phyloP scores from a whole-genome alignment of 2,329 filamentous ascomycete genomes.

The Zymoseptoria tritici region DNA sequence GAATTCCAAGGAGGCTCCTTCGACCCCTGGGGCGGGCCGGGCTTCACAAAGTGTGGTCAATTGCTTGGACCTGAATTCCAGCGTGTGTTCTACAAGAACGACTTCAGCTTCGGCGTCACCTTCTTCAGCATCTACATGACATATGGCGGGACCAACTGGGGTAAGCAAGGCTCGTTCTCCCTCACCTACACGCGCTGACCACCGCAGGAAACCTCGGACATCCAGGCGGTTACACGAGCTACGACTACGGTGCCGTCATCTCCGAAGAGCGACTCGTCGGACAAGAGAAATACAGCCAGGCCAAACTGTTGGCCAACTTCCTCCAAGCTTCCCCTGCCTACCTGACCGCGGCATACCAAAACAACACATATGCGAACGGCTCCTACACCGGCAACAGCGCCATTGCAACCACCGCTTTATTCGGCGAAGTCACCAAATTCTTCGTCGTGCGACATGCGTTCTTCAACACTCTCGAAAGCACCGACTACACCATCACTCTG shows the following conservation, averaged over 20 bases:
- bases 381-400: conserved; percentile 46
- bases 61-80: conserved; percentile 68
- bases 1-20: conserved; percentile 51
- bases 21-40: conserved; percentile 66
- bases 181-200: background rate
- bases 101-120: conserved; percentile 44
- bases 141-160: conserved; percentile 78
- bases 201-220: conserved; percentile 57
- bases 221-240: conserved; percentile 51
- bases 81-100: conserved; percentile 65
- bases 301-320: conserved; percentile 71
- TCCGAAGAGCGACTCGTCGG: conserved; percentile 60
- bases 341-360: conserved; percentile 51
- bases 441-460: conserved; percentile 58
- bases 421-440: conserved; percentile 50
- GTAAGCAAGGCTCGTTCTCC: background rate
- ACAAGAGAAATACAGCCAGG: conserved; percentile 71
- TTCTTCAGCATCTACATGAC: conserved; percentile 73
- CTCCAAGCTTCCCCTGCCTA: conserved; percentile 65
- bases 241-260: conserved; percentile 58
- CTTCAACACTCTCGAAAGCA: conserved; percentile 52
- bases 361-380: conserved; percentile 39
- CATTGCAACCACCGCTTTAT: conserved; percentile 56
- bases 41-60: conserved; percentile 58
- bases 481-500: conserved; percentile 57